phyloP scores from a whole-genome alignment of 805 yeast species.

The Kazachstania viticola region DNA sequence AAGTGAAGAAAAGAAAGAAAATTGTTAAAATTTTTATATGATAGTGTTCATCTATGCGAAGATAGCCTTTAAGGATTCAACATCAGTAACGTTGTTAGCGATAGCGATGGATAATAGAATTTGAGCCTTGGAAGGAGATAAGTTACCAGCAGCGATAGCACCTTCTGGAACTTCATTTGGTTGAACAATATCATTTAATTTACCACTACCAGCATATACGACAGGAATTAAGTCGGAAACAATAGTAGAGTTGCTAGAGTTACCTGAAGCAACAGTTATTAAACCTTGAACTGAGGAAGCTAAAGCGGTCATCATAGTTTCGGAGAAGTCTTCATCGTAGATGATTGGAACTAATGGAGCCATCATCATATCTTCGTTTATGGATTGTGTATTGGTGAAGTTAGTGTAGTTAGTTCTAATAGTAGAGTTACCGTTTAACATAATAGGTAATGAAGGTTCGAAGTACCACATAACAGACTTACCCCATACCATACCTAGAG shows the following conservation, averaged over 20 bases:
- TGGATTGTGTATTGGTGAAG: conserved; percentile 11
- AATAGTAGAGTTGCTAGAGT: conserved; percentile 11
- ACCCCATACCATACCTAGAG: conserved; percentile 17
- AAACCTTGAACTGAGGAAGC: conserved; percentile 16
- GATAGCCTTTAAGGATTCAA: too few species aligned
- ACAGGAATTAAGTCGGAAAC: conserved; percentile 14
- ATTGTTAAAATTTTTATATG: too few species aligned
- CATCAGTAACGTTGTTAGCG: conserved; percentile 15
- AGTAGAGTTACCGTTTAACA: conserved; percentile 11
- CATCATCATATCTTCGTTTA: conserved; percentile 1
- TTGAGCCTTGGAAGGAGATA: conserved; percentile 25
- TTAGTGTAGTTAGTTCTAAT: conserved; percentile 13
- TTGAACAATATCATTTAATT: conserved; percentile 8
- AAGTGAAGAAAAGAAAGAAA: too few species aligned
- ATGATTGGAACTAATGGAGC: conserved; percentile 19
- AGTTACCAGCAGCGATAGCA: conserved; percentile 23
- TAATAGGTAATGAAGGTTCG: conserved; percentile 14
- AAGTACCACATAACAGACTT: conserved; percentile 17
- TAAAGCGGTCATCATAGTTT: conserved; percentile 11
- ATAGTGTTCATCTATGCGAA: too few species aligned
- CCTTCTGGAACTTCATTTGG: conserved; percentile 15
- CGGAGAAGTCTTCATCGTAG: conserved; percentile 17
- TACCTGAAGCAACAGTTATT: conserved; percentile 18
- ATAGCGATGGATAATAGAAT: conserved; percentile 22
- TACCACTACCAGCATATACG: conserved; percentile 20